Conservation (phyloP, 192 early-diverging fungal species). For the Radiomyces spectabilis region DNA sequence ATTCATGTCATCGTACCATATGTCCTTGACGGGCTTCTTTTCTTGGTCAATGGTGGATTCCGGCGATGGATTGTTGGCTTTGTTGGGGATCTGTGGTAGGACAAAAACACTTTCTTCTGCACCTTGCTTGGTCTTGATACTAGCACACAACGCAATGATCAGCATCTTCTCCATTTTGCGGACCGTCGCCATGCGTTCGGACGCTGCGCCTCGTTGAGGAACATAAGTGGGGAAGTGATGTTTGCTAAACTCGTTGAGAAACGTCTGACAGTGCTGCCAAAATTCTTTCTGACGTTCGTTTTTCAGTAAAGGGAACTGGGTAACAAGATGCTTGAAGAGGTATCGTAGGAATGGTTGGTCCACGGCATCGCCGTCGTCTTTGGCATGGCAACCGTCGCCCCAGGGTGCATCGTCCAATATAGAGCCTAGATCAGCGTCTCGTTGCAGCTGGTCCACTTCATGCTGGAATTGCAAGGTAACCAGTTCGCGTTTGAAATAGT, state of each 20-base stretch:
- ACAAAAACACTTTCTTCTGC: too few species aligned
- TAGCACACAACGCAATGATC: slow-evolving; percentile 20
- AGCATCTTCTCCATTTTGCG: slow-evolving; percentile 26
- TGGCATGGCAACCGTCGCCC: too few species aligned
- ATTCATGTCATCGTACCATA: too few species aligned
- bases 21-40: too few species aligned
- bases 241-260: slow-evolving; percentile 41
- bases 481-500: slow-evolving; percentile 49
- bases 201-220: background rate
- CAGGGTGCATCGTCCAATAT: too few species aligned
- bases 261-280: slow-evolving; percentile 39
- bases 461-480: slow-evolving; percentile 37
- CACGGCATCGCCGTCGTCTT: slow-evolving; percentile 12
- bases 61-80: too few species aligned
- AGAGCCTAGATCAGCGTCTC: slow-evolving; percentile 9
- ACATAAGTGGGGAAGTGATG: slow-evolving; percentile 21
- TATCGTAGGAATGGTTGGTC: slow-evolving; percentile 37
- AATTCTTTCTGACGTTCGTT: slow-evolving; percentile 22
- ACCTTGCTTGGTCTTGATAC: slow-evolving; percentile 20
- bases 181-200: slow-evolving; percentile 17
- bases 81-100: too few species aligned
- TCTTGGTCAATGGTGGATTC: too few species aligned
- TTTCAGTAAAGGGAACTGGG: slow-evolving; percentile 45
- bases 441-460: slow-evolving; percentile 25
- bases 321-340: slow-evolving; percentile 33